These are phyloP conservation scores for Exophiala sideris DNA, from an alignment of 2,329 filamentous ascomycete genomes.

Conservation along the genomic window DNA sequence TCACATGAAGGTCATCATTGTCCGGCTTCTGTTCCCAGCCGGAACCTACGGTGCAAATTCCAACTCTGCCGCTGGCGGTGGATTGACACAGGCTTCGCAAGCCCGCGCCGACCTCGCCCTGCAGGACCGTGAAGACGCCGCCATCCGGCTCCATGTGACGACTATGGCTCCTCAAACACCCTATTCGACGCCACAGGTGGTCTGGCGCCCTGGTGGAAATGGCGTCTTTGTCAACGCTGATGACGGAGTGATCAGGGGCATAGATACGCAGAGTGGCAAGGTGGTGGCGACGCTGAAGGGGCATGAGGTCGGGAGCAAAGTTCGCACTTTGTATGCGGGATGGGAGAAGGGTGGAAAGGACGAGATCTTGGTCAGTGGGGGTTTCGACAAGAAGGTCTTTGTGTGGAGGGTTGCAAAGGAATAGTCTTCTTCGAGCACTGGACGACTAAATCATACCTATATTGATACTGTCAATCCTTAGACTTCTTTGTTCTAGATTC, in stretches of 20 bases:
- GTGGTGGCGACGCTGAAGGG: constrained; percentile 50
- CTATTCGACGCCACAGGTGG: constrained; percentile 60
- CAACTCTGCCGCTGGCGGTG: background rate
- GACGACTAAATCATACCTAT: too few relatives aligned
- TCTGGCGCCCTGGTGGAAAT: constrained; percentile 60
- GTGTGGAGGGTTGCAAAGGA: constrained; percentile 45
- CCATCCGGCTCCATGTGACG: constrained; percentile 58
- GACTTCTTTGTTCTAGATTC: too few relatives aligned
- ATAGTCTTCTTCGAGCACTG: background rate
- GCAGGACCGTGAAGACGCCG: constrained; percentile 57
- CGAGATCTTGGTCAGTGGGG: constrained; percentile 57
- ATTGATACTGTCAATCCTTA: too few relatives aligned
- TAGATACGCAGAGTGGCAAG: constrained; percentile 59
- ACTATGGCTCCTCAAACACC: constrained; percentile 62
- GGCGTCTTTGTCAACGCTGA: constrained; percentile 65
- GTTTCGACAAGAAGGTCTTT: constrained; percentile 61
- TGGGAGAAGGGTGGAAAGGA: constrained; percentile 31
- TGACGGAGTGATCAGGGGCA: constrained; percentile 59
- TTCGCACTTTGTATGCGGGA: constrained; percentile 58
- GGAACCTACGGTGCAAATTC: constrained; percentile 10
- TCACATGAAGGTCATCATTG: constrained; percentile 61
- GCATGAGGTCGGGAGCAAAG: constrained; percentile 57
- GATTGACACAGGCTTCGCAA: constrained; percentile 21
- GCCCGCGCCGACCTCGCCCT: constrained; percentile 31
- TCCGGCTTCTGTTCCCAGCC: constrained; percentile 53